Percentiles rank a stretch among this genome's conserved stretches.
Conservation (phyloP, 495 filamentous ascomycete genomes). For the Tuber magnatum region DNA sequence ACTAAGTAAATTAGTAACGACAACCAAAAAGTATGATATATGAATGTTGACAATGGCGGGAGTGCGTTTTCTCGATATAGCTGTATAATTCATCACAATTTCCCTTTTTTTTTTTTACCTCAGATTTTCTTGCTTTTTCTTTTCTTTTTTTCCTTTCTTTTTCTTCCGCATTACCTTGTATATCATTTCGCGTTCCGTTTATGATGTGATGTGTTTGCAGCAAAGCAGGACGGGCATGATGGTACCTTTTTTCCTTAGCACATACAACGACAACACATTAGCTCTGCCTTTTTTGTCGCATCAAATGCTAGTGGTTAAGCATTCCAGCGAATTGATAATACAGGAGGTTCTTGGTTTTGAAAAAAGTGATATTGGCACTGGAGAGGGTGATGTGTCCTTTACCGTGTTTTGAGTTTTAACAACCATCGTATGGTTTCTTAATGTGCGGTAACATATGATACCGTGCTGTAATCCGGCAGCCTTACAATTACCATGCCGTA, state of each 20-base stretch:
- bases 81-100: conserved; percentile 31
- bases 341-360: conserved; percentile 2
- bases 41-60: background rate
- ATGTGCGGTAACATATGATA: no score
- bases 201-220: background rate
- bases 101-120: background rate
- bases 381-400: conserved; percentile 32
- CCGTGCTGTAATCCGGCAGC: background rate
- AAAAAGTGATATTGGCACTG: background rate
- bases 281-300: background rate
- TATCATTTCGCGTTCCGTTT: background rate
- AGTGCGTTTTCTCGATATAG: background rate
- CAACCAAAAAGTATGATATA: background rate
- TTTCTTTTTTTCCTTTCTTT: conserved; percentile 1
- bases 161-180: background rate
- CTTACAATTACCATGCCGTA: no score
- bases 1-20: background rate
- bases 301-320: background rate
- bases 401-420: background rate
- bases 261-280: background rate
- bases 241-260: conserved; percentile 6
- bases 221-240: background rate
- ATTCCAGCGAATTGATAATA: background rate
- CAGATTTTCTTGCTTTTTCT: conserved; percentile 8
- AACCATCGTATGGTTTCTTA: background rate